These are phyloP conservation scores for Prunus yedoensis DNA, from an alignment of 331 rosid species.

Conservation along the genomic window DNA sequence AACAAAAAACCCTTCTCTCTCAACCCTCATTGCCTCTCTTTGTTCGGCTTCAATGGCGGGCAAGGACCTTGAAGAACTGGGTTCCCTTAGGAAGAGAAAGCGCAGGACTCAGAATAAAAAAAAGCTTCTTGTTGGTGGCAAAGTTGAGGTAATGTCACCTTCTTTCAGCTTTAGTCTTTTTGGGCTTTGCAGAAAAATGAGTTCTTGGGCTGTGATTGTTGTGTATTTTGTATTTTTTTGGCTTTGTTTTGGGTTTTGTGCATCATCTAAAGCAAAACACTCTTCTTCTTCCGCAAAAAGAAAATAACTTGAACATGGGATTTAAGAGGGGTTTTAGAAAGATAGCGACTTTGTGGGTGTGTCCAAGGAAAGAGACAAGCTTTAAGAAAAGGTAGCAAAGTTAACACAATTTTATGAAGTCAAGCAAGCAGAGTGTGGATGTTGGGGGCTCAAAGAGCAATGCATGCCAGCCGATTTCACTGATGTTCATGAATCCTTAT, in stretches of 20 bases:
- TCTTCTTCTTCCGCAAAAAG: background rate
- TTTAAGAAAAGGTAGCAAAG: too few relatives aligned
- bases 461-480: background rate
- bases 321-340: too few relatives aligned
- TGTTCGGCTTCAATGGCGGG: constrained; percentile 46
- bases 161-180: background rate
- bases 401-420: background rate
- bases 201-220: constrained; percentile 3
- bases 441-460: background rate
- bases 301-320: too few relatives aligned
- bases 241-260: background rate
- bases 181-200: background rate
- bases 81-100: constrained; percentile 20
- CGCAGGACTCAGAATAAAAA: constrained; percentile 18
- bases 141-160: constrained; percentile 66
- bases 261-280: background rate
- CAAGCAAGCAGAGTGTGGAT: background rate
- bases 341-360: too few relatives aligned
- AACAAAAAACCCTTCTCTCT: background rate
- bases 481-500: background rate
- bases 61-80: constrained; percentile 24
- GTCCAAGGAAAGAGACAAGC: too few relatives aligned
- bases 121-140: constrained; percentile 41
- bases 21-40: background rate
- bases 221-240: background rate